Evolutionary conservation across 2,329 filamentous ascomycete genomes (phyloP), one percentile per base, ranked within the genome.

Genomic region (Berkeleyomyces basicola): DNA sequence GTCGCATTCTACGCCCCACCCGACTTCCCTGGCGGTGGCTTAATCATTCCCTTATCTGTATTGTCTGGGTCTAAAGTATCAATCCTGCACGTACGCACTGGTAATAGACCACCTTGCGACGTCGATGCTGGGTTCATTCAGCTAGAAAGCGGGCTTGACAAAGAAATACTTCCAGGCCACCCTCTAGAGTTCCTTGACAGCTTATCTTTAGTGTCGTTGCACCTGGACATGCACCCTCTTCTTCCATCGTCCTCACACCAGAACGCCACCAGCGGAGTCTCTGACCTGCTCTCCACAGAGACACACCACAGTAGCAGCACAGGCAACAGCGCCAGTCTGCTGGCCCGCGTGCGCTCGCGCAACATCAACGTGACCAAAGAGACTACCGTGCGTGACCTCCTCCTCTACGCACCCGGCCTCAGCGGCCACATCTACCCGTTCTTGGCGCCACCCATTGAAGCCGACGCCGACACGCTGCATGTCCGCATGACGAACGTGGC

Each of bases 21-120:
- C 11, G 44, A 23, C 9, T 55, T 64, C 31, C 59, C 59, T 3
- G 63, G 63, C 1, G 63, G 47, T 23, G 63, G 63, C 14, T 53
- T 62, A 4, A 31, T 64, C n/a, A 57, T 64, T 39, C 63, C 63
- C 4, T 33, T 64, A 14, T 62, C 44, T 39, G 57, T 60, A 4
- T n/a, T 59, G 7, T 47, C 46, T n/a, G 63, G 63, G 11, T 16
- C 31, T 2, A 59, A 42, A 14, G 62, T 64, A 60, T 59, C 60
- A 3, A 4, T 58, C 3, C 49, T 64, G 39, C 55, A 62, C 37
- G 57, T 64, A 11, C 51, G 53, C 16, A 42, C 42, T 4, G 59
- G 63, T 39, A 5, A 51, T 16, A 10, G 51, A 11, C 51, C 51
- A 0, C 6, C n/a, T 6, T 4, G 4, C n/a, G 23, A 16, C 33